Evolutionary conservation across 352 stramenopile genomes (phyloP), one percentile per base, ranked within the genome.

Genomic region (Phytophthora colocasiae): DNA sequence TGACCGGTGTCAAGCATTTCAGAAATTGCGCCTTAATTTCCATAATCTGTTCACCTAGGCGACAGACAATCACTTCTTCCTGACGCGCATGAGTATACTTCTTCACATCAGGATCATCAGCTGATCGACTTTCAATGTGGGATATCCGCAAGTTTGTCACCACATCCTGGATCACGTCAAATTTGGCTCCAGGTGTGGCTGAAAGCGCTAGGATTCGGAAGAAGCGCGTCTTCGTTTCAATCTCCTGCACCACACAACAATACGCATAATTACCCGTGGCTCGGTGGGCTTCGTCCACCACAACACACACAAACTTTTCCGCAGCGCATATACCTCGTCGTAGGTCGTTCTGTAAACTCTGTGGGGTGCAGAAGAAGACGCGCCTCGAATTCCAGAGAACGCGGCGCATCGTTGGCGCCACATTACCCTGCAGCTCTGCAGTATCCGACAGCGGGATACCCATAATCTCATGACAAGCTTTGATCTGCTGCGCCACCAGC

Each of bases 341-440:
- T 36, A 99, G 75, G 71, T 99, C 98, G 58, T 99, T 99, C 58
- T 97, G 80, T 46, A 99, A 80, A 38, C 95, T 99, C 77, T 99
- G 98, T 4, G 98, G 98, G 22, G 98, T 99, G 68, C 97, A 99
- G 66, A 98, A 99, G 75, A 99, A 99, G 26, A 99, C 93, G 9
- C 96, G 91, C 57, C 96, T 96, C 22, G 90, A 80, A 15, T 78
- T 69, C 97, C 97, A 99, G 1, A 99, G 78, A 47, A 86, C 60
- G 15, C 85, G 78, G 9, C 97, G 85, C 41, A 71, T 81, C 9
- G 75, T 43, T 12, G 85, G 82, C 24, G 85, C 75, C 8, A 96
- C 83, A 39, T 86, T 96, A 22, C 91, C 92, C 55, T 97, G 89
- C 22, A 97, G 63, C 57, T 96, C 84, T 0, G 87, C 89, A 6